Conservation (phyloP, 257 asterid species). For the Solanum tarijense region DNA sequence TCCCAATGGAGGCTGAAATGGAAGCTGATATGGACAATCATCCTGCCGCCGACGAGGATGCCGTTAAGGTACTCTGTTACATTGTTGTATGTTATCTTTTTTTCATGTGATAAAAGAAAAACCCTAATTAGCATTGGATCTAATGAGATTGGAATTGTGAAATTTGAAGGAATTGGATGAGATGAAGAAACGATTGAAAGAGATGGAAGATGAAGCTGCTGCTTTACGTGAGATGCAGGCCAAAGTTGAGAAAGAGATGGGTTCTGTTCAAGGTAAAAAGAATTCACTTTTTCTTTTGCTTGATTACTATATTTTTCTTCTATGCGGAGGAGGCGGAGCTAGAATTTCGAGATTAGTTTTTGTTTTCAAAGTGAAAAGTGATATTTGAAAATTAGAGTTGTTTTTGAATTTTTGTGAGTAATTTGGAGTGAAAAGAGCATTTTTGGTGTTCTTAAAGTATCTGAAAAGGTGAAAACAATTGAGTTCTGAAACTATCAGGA, state of each 20-base stretch:
- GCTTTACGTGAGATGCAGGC: conserved; percentile 47
- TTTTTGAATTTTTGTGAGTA: not conserved
- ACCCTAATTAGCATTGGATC: conserved; percentile 2
- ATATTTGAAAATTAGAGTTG: not conserved
- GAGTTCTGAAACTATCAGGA: not conserved
- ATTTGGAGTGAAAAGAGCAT: not conserved
- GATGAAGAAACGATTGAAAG: conserved; percentile 45
- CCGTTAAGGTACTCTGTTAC: conserved; percentile 17
- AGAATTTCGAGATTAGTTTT: not conserved
- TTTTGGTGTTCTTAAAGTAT: not conserved
- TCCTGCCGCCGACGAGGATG: conserved; percentile 26
- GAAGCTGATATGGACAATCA: conserved; percentile 23
- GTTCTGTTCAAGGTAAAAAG: conserved; percentile 26
- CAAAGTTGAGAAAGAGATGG: conserved; percentile 42
- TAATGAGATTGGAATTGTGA: not conserved
- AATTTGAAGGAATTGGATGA: conserved; percentile 31
- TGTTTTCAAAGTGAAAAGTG: not conserved
- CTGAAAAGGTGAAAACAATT: not conserved
- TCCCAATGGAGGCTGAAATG: conserved; percentile 37
- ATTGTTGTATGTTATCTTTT: not conserved
- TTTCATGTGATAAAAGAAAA: not conserved
- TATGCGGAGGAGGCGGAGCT: not conserved
- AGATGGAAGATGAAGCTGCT: conserved; percentile 41
- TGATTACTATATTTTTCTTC: not conserved
- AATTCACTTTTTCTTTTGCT: not conserved